Percentiles rank a stretch among this genome's conserved stretches.
Conservation (phyloP, 345 rosid species). For the Barbarea vulgaris region DNA sequence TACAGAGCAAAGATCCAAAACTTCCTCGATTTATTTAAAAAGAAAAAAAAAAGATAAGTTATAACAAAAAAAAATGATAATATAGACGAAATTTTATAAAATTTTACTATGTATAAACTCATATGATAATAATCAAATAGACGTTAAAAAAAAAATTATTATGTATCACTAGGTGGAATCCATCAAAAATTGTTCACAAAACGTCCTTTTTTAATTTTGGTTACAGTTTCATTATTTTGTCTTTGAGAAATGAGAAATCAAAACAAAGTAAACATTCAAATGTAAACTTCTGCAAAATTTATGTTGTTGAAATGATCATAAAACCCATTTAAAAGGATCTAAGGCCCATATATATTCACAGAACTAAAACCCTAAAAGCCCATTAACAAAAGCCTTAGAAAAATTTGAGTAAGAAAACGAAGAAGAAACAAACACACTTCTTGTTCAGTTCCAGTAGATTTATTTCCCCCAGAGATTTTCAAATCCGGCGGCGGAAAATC, state of each 20-base stretch:
- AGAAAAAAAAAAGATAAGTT: no score
- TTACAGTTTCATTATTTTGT: background rate
- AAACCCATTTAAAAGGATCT: background rate
- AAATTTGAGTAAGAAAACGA: background rate
- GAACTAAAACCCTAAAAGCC: slow-evolving; percentile 34
- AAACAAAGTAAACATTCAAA: no score
- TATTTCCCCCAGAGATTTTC: background rate
- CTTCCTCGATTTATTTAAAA: no score
- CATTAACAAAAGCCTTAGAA: slow-evolving; percentile 22
- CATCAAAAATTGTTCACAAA: background rate
- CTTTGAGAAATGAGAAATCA: no score
- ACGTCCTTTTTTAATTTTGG: no score
- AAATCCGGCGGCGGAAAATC: slow-evolving; percentile 39
- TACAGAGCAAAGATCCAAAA: no score
- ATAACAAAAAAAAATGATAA: no score
- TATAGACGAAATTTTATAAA: no score
- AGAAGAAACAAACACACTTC: background rate
- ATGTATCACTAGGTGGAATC: no score
- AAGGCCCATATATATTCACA: background rate
- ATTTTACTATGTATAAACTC: no score
- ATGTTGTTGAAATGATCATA: background rate
- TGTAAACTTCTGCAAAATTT: background rate
- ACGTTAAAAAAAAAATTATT: no score
- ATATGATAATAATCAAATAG: no score
- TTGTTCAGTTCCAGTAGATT: background rate